These are phyloP conservation scores for Microbotryomycetes sp. DNA, from an alignment of 1,284 basidiomycete genomes.

Conservation along the genomic window DNA sequence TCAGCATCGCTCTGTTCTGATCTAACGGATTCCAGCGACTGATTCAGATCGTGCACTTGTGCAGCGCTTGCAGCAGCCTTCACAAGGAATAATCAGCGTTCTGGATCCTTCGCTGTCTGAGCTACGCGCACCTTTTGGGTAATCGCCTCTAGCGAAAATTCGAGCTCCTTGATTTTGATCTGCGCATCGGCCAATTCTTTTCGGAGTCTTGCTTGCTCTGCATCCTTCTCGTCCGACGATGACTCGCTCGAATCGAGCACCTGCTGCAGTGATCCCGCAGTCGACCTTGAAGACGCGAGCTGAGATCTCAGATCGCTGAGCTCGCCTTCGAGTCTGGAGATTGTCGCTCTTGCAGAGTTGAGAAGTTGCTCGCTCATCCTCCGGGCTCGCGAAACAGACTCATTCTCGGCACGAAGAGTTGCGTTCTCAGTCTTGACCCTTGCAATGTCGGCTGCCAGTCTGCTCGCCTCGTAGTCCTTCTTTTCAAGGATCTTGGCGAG, in stretches of 20 bases:
- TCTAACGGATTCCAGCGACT: constrained; percentile 2
- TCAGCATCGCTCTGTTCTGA: constrained; percentile 4
- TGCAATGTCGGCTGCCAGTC: neutral
- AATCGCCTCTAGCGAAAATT: constrained; percentile 9
- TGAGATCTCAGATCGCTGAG: neutral
- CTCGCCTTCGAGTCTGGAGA: neutral
- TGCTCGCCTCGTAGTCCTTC: constrained; percentile 2
- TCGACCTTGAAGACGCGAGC: neutral
- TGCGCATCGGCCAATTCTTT: constrained; percentile 1
- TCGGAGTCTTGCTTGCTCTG: constrained; percentile 11
- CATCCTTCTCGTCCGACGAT: neutral
- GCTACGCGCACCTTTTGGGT: constrained; percentile 8
- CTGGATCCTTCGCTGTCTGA: constrained; percentile 9
- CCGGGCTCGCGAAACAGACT: neutral
- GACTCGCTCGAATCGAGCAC: neutral
- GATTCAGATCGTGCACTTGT: constrained; percentile 9
- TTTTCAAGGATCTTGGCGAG: neutral
- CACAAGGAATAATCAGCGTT: constrained; percentile 3
- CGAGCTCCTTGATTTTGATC: constrained; percentile 8
- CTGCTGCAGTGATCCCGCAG: neutral
- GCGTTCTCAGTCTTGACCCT: neutral
- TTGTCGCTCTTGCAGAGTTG: neutral
- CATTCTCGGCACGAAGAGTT: neutral
- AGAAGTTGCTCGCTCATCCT: neutral
- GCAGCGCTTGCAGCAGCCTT: constrained; percentile 6